Evolutionary conservation across 306 rosid species (phyloP), one percentile per base, ranked within the genome.

Genomic region (Quercus rubra): DNA sequence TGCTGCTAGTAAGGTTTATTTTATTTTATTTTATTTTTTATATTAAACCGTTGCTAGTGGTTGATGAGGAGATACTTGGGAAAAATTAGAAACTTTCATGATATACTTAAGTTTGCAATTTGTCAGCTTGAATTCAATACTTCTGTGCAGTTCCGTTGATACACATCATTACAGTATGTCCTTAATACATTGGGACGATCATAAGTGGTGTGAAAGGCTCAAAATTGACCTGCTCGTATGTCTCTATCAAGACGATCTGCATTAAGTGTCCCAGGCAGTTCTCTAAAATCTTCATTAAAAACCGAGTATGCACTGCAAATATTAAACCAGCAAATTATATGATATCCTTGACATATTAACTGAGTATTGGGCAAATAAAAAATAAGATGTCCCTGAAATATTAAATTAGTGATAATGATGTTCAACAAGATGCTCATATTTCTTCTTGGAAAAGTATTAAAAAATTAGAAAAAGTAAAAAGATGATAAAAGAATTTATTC

Each of bases 221-320:
- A 95, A 74, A 95, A 78, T 83, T 91, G 99, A 74, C 97, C 99
- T 27, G 97, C 85, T 84, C 98, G 87, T 73, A 93, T 85, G 77
- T 93, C 94, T 82, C 98, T 86, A 80, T 95, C 97, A 46, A 95
- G 78, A 61, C 90, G 91, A 81, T 95, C 99, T 3, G 98, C 98
- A 63, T 93, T 95, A 2, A 91, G 89, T 15, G 97, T 93, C 69
- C 98, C 94, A 0, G 97, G 99, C 80, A 95, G 97, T 90, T 95
- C 98, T 86, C 89, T 89, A 71, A 93, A 95, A 84, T 89, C 94
- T 91, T 95, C 98, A 77, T 93, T 93, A 92, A 93, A 93, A 80
- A 95, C 91, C 23, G 98, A 95, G 85, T 95, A 95, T 35, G 98
- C 98, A 84, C 98, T 91, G 94, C 82, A 87, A 76, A 71, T 13